Conservation (phyloP, 1,139 yeast genomes). For the Scheffersomyces illinoinensis region DNA sequence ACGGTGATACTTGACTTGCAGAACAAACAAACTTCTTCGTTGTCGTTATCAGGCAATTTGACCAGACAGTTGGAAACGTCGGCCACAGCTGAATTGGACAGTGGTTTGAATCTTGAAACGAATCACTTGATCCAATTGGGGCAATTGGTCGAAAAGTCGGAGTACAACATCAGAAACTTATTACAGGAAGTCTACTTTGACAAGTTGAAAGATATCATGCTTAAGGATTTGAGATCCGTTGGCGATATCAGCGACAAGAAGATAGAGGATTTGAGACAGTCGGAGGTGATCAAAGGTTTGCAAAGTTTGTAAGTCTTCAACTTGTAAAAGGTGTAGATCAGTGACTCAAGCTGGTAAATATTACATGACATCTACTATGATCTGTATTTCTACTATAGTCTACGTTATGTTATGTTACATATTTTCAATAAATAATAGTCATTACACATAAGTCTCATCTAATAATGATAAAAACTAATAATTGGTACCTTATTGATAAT, state of each 20-base stretch:
- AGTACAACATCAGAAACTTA: constrained; percentile 80
- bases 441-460: neutral
- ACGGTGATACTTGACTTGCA: constrained; percentile 79
- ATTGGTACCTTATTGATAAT: neutral
- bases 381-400: neutral
- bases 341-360: neutral
- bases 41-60: constrained; percentile 77
- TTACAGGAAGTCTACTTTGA: constrained; percentile 95
- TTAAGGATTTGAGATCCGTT: constrained; percentile 63
- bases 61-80: constrained; percentile 74
- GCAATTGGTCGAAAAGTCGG: constrained; percentile 81
- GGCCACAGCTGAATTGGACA: constrained; percentile 40
- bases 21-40: constrained; percentile 24
- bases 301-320: constrained; percentile 24
- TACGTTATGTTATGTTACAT: neutral
- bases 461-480: neutral
- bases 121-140: constrained; percentile 87
- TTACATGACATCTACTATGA: neutral
- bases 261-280: constrained; percentile 44
- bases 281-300: constrained; percentile 52
- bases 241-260: constrained; percentile 41
- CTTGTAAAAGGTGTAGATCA: neutral
- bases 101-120: constrained; percentile 44
- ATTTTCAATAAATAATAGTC: neutral
- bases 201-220: constrained; percentile 81